Evolutionary conservation across 257 asterid species (phyloP).

Genomic region (Solanum phureja): DNA sequence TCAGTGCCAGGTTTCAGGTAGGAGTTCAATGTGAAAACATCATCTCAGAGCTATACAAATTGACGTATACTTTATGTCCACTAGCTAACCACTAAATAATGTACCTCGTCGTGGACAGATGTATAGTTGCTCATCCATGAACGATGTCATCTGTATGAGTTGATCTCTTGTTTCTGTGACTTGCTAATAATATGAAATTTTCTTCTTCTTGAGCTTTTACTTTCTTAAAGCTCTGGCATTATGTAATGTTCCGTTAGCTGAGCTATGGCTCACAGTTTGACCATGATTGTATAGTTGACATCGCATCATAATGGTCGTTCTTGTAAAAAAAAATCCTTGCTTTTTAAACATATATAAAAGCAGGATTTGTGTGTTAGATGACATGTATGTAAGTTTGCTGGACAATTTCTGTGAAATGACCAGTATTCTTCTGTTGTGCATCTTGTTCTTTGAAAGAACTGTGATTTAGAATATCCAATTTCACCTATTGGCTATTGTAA

Average conservation of each 20-base stretch:
- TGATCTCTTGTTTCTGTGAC: not conserved
- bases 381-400: not conserved
- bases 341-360: not conserved
- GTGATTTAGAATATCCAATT: not conserved
- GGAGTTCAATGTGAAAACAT: conserved; percentile 35
- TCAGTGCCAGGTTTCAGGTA: conserved; percentile 49
- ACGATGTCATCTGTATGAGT: not conserved
- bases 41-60: not conserved
- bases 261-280: not conserved
- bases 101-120: conserved; percentile 1
- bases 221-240: not conserved
- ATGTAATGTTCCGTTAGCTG: not conserved
- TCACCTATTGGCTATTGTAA: not conserved
- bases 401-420: not conserved
- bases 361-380: not conserved
- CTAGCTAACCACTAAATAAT: not conserved
- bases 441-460: not conserved
- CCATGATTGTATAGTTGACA: not conserved
- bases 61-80: not conserved
- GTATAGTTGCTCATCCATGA: conserved; percentile 3
- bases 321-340: not conserved
- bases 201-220: not conserved
- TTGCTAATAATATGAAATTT: not conserved
- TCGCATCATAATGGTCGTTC: not conserved
- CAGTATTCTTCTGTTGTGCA: not conserved